phyloP scores from a whole-genome alignment of 148 eudicot species.

The Limonium bicolor region DNA sequence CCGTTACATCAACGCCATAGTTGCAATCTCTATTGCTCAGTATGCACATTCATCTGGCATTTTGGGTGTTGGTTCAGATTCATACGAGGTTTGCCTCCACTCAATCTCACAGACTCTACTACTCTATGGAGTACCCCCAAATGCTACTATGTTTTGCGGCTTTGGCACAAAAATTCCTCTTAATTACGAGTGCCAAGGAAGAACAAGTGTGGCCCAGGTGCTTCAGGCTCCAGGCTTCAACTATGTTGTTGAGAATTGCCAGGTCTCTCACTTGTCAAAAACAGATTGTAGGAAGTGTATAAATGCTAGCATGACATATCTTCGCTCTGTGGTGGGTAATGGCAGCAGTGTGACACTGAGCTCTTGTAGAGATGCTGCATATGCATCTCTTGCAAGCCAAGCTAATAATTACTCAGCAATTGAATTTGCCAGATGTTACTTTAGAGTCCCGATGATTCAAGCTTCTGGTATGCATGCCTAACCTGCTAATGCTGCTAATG shows the following conservation, averaged over 20 bases:
- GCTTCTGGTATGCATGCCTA: too few species aligned
- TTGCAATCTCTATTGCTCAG: slow-evolving; percentile 66
- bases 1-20: slow-evolving; percentile 70
- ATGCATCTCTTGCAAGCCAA: slow-evolving; percentile 73
- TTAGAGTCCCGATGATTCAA: slow-evolving; percentile 70
- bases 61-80: slow-evolving; percentile 52
- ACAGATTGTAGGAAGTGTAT: slow-evolving; percentile 57
- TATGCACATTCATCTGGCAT: slow-evolving; percentile 56
- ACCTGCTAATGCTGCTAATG: too few species aligned
- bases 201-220: slow-evolving; percentile 76
- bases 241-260: slow-evolving; percentile 43
- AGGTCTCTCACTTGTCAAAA: slow-evolving; percentile 26
- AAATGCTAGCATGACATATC: slow-evolving; percentile 68
- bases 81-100: slow-evolving; percentile 40
- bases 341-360: slow-evolving; percentile 59
- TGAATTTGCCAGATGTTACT: slow-evolving; percentile 72
- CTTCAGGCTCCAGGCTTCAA: slow-evolving; percentile 66
- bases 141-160: slow-evolving; percentile 66
- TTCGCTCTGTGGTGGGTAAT: slow-evolving; percentile 45
- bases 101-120: slow-evolving; percentile 54
- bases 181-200: slow-evolving; percentile 68
- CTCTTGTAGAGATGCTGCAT: slow-evolving; percentile 90
- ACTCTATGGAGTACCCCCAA: slow-evolving; percentile 60
- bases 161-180: slow-evolving; percentile 79
- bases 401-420: slow-evolving; percentile 48